Conservation (phyloP, 306 rosid species). For the Erythrophleum fordii region DNA sequence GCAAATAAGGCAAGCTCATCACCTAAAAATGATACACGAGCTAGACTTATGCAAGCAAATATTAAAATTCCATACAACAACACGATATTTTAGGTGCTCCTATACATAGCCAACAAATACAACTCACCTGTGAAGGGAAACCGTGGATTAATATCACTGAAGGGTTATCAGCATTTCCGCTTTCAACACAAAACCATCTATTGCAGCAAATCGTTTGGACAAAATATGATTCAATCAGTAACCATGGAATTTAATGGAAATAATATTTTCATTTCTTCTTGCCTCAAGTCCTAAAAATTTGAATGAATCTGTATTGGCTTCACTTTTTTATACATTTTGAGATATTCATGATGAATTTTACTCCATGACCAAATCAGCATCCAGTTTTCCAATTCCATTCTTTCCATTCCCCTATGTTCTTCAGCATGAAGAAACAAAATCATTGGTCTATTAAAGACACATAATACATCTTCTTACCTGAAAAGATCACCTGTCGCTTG, state of each 20-base stretch:
- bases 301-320: background rate
- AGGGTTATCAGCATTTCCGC: constrained; percentile 78
- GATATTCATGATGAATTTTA: background rate
- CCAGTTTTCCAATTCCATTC: background rate
- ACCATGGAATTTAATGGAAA: constrained; percentile 51
- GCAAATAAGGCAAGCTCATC: background rate
- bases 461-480: constrained; percentile 53
- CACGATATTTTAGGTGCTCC: background rate
- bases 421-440: constrained; percentile 27
- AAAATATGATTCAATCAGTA: constrained; percentile 57
- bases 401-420: background rate
- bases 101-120: constrained; percentile 7
- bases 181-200: constrained; percentile 96
- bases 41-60: constrained; percentile 10
- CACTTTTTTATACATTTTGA: background rate
- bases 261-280: constrained; percentile 49
- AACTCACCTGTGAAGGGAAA: constrained; percentile 88
- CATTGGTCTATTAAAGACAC: background rate
- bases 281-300: constrained; percentile 24
- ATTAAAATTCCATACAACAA: background rate
- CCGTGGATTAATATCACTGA: constrained; percentile 84
- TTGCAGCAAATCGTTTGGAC: constrained; percentile 59
- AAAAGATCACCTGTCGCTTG: constrained; percentile 68
- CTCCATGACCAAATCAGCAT: background rate
- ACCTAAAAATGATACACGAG: background rate